Evolutionary conservation across 345 rosid genomes (phyloP).

Genomic region (Punica granatum): DNA sequence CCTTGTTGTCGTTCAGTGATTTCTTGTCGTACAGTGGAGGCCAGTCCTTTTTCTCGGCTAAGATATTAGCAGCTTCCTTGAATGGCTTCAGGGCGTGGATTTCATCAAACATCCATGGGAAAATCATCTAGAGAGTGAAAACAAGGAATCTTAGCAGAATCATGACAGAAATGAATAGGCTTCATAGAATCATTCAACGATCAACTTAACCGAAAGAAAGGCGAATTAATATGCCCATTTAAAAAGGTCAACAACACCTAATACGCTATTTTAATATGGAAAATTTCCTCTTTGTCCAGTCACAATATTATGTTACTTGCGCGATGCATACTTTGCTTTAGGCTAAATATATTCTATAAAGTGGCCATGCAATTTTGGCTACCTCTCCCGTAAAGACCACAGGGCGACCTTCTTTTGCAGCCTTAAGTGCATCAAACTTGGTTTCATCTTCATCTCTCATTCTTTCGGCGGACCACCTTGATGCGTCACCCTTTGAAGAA

Average conservation of each 20-base stretch:
- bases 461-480: conserved; percentile 78
- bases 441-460: conserved; percentile 31
- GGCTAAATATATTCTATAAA: not conserved
- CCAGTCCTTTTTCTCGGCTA: conserved; percentile 87
- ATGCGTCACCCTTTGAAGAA: conserved; percentile 58
- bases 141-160: not conserved
- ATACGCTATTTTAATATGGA: not conserved
- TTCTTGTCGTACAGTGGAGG: conserved; percentile 49
- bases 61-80: conserved; percentile 51
- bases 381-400: conserved; percentile 92
- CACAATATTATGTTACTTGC: not conserved
- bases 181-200: not conserved
- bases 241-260: not conserved
- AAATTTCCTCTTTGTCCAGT: not conserved
- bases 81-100: conserved; percentile 61
- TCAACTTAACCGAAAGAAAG: not conserved
- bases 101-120: conserved; percentile 86
- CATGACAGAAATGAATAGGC: not conserved
- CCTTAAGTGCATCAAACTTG: conserved; percentile 64
- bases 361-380: not conserved
- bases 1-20: conserved; percentile 55
- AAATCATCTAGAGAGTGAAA: conserved; percentile 11
- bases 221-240: not conserved
- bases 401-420: conserved; percentile 57
- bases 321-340: not conserved